These are phyloP conservation scores for Nicotiana otophora DNA, from an alignment of 257 asterid species.

Conservation along the genomic window DNA sequence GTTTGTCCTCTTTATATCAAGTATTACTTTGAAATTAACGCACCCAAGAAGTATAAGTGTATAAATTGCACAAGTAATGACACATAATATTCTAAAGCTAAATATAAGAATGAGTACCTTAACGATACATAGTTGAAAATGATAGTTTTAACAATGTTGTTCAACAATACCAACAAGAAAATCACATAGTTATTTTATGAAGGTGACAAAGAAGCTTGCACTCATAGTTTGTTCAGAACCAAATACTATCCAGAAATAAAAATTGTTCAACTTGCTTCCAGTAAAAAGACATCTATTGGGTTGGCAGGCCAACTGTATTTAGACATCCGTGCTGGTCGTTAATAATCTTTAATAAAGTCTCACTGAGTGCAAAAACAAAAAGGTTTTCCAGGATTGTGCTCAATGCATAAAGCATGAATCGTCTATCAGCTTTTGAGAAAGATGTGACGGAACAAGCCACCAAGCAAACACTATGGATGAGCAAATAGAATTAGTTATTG, in stretches of 20 bases:
- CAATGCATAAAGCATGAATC: neutral
- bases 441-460: neutral
- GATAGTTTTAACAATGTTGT: neutral
- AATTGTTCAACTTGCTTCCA: neutral
- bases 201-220: neutral
- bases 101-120: neutral
- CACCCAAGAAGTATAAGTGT: neutral
- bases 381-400: neutral
- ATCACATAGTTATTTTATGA: neutral
- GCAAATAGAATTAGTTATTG: neutral
- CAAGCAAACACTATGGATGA: neutral
- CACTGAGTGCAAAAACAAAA: neutral
- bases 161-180: neutral
- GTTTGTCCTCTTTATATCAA: neutral
- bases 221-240: neutral
- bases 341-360: neutral
- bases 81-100: neutral
- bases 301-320: neutral
- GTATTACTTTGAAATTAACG: neutral
- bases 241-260: neutral
- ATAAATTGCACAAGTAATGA: neutral
- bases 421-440: slow-evolving; percentile 1
- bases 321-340: neutral
- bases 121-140: neutral
- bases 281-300: neutral